phyloP scores from a whole-genome alignment of 805 yeast genomes.

The Candida ipomoeae region DNA sequence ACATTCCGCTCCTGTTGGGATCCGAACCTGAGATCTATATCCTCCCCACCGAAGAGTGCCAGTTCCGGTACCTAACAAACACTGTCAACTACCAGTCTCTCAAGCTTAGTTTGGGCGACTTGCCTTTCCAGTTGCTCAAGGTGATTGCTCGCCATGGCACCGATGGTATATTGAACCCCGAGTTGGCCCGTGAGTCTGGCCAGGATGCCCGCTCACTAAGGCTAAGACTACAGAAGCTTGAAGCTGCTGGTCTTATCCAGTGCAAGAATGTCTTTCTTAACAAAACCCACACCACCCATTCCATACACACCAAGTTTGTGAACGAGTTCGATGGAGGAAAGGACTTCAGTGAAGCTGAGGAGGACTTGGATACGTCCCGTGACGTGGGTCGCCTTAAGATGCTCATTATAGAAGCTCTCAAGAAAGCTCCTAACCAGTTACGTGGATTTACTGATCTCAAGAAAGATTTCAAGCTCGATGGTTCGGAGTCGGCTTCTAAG shows the following conservation, averaged over 20 bases:
- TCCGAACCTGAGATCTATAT: slow-evolving; percentile 18
- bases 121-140: slow-evolving; percentile 50
- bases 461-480: slow-evolving; percentile 51
- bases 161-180: slow-evolving; percentile 56
- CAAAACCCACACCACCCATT: slow-evolving; percentile 51
- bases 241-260: slow-evolving; percentile 45
- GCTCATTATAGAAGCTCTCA: slow-evolving; percentile 46
- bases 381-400: slow-evolving; percentile 28
- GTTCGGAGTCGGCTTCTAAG: slow-evolving; percentile 35
- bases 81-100: slow-evolving; percentile 39
- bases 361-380: slow-evolving; percentile 26
- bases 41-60: slow-evolving; percentile 48
- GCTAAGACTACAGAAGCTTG: slow-evolving; percentile 53
- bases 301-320: slow-evolving; percentile 48
- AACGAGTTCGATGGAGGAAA: slow-evolving; percentile 16
- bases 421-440: slow-evolving; percentile 55
- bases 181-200: slow-evolving; percentile 50
- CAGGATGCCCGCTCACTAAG: slow-evolving; percentile 74
- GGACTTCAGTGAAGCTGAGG: slow-evolving; percentile 9
- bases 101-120: slow-evolving; percentile 51
- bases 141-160: slow-evolving; percentile 57
- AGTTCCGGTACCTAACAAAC: slow-evolving; percentile 58
- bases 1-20: slow-evolving; percentile 5
- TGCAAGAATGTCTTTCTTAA: slow-evolving; percentile 33
- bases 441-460: slow-evolving; percentile 60